Evolutionary conservation across 192 early-diverging fungal species (phyloP), one percentile per base, ranked within the genome.

Genomic region (Fimicolochytrium jonesii): DNA sequence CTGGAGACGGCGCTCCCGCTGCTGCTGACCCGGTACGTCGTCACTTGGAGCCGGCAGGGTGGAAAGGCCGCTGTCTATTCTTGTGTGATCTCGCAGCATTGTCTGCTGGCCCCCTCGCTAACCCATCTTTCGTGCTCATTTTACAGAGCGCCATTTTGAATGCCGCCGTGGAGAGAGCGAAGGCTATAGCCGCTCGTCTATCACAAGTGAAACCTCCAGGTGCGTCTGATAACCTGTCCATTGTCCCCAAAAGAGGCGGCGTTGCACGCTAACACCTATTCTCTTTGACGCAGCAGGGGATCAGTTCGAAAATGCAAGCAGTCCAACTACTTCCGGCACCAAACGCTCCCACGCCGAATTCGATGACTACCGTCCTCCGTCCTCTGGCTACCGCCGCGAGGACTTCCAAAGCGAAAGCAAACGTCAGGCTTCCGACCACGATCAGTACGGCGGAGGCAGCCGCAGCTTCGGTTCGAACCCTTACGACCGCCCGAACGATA

Each of bases 181-280:
- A 87, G 45, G 87, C 86, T 1, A 90, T 90, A 37, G 90, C 90
- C 29, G 87, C 86, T n/a, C n/a, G n/a, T n/a, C n/a, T n/a, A n/a
- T n/a, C n/a, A 13, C 82, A 83, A 61, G 71, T 90, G 6, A 13
- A 54, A 66, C 17, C 59, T 18, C 17, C 17, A 45, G 30, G 45
- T 46, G 20, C 41, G 23, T 49, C 23, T 11, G 11, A 13, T 11
- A 13, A 23, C 13, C 15, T n/a, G 17, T 23, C 48, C 26, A 1
- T 49, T 25, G 48, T 11, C 1, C 26, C 48, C 13, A 26, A 15
- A 11, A n/a, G 15, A 26, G 20, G 52, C 17, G 22, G 28, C 9
- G 11, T 31, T 31, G 13, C 23, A 13, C 52, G 13, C 10, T 33
- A 15, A n/a, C 35, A 22, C 47, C 13, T 28, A 0, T 56, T 26